These are phyloP conservation scores for Cladorrhinum samala DNA, from an alignment of 495 filamentous ascomycete species.

Conservation along the genomic window DNA sequence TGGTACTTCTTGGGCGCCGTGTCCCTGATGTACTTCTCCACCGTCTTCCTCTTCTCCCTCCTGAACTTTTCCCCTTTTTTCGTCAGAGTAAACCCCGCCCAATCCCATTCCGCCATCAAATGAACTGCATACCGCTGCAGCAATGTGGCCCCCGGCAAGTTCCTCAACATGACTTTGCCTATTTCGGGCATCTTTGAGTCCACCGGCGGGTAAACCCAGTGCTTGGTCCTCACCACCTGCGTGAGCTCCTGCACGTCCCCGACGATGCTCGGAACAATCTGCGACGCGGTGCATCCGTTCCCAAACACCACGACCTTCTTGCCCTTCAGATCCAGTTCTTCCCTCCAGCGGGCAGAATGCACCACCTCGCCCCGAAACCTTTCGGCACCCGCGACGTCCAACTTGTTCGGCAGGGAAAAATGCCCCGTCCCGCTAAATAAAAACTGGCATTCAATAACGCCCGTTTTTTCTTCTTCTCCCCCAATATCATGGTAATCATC, in stretches of 20 bases:
- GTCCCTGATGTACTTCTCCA: slow-evolving; percentile 31
- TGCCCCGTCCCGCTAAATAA: slow-evolving; percentile 50
- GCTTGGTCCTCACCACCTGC: slow-evolving; percentile 29
- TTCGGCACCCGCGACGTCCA: slow-evolving; percentile 48
- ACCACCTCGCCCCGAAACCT: slow-evolving; percentile 49
- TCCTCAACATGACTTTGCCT: slow-evolving; percentile 12
- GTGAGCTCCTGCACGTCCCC: slow-evolving; percentile 23
- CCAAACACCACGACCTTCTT: slow-evolving; percentile 57
- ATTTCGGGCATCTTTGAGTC: slow-evolving; percentile 13
- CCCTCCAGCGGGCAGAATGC: slow-evolving; percentile 55
- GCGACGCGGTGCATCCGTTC: slow-evolving; percentile 51
- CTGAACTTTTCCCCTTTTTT: slow-evolving; percentile 10
- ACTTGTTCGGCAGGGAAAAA: slow-evolving; percentile 29
- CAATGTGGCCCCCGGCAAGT: slow-evolving; percentile 23
- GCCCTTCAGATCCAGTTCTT: slow-evolving; percentile 35
- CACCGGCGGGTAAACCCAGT: slow-evolving; percentile 34
- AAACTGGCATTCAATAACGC: slow-evolving; percentile 27
- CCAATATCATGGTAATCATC: too few species aligned
- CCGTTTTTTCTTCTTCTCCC: slow-evolving; percentile 5
- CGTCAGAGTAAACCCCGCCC: slow-evolving; percentile 21
- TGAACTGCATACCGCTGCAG: slow-evolving; percentile 26
- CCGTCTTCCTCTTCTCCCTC: slow-evolving; percentile 4
- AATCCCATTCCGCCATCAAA: slow-evolving; percentile 19
- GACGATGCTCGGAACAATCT: slow-evolving; percentile 36
- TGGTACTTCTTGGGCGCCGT: slow-evolving; percentile 36